Evolutionary conservation across 2,329 filamentous ascomycete species (phyloP).

Genomic region (Xylariaceae sp.): DNA sequence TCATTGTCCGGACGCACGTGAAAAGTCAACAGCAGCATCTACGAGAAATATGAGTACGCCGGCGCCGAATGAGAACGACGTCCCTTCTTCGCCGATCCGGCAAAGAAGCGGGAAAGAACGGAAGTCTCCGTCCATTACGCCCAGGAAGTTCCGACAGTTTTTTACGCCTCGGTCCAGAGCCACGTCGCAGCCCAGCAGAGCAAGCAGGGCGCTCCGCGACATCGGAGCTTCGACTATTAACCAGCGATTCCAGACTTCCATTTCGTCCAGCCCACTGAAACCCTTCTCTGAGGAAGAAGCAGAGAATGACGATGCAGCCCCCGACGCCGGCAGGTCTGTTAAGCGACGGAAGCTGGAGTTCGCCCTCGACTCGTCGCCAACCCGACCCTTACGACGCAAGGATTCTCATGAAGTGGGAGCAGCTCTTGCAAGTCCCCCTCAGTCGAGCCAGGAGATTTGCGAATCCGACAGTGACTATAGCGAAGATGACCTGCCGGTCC

Average conservation of each 20-base stretch:
- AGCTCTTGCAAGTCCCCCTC: conserved; percentile 37
- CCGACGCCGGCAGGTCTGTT: conserved; percentile 21
- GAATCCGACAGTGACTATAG: conserved; percentile 33
- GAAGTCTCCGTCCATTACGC: conserved; percentile 48
- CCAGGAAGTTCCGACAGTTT: conserved; percentile 49
- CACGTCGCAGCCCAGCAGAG: conserved; percentile 35
- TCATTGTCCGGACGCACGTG: not conserved
- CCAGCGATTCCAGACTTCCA: conserved; percentile 35
- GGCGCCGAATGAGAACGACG: conserved; percentile 17
- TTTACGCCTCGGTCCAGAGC: conserved; percentile 46
- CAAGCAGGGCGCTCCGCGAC: conserved; percentile 38
- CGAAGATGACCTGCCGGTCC: conserved; percentile 29
- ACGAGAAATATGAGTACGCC: conserved; percentile 16
- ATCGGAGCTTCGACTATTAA: conserved; percentile 39
- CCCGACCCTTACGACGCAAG: conserved; percentile 27
- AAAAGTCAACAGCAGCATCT: not conserved
- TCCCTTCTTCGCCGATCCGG: conserved; percentile 27
- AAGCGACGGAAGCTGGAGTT: conserved; percentile 39
- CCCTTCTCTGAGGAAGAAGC: conserved; percentile 29
- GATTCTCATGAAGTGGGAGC: conserved; percentile 15
- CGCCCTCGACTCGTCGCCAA: conserved; percentile 37
- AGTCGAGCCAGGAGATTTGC: conserved; percentile 30
- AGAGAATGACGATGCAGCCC: conserved; percentile 21
- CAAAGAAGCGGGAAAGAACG: conserved; percentile 39
- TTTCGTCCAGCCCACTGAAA: conserved; percentile 37